Evolutionary conservation across 768 basidiomycete species (phyloP), one percentile per base, ranked within the genome.

Genomic region (Lactarius hengduanensis): DNA sequence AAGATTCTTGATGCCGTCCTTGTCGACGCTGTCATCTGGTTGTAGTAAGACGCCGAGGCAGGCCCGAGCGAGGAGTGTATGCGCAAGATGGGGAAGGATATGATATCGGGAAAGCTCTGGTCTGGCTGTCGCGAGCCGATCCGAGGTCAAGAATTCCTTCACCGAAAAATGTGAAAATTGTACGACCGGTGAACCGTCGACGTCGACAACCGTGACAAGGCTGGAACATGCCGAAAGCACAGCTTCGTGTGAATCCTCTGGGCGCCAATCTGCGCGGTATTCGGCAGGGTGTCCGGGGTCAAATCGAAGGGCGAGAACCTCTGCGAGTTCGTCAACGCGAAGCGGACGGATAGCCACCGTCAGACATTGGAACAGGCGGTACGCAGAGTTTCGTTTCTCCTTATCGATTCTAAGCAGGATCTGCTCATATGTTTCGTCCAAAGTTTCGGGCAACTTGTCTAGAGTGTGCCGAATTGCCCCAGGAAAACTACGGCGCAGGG

Each of bases 241-340:
- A 26, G 50, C 50, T 22, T 53, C 50, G 15, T 53, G 50, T 7
- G 38, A 22, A 38, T 58, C 36, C n/a, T 58, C 57, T 3, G 57
- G 57, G 30, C 57, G 57, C 57, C 57, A 58, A 40, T 58, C 36
- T 40, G 13, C 1, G 13, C 34, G 57, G 13, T 36, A 58, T 26
- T 58, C 32, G 16, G 30, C 3, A 3, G 18, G 6, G 6, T 32
- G 28, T 56, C 54, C 54, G 54, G 54, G 32, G 28, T 61, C 41
- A 43, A 61, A 47, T 0, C 41, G 38, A 16, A 50, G 18, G 16
- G 60, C 60, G 16, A 61, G 34, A 26, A 61, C n/a, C 16, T 61
- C 60, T 2, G 60, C 60, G 30, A 61, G 60, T 15, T 61, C 60
- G 8, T 50, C 15, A 26, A 50, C 43, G 28, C 43, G n/a, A 36